Percentiles rank a stretch among this genome's conserved stretches.
Conservation (phyloP, 768 basidiomycete species). For the Postia placenta region DNA sequence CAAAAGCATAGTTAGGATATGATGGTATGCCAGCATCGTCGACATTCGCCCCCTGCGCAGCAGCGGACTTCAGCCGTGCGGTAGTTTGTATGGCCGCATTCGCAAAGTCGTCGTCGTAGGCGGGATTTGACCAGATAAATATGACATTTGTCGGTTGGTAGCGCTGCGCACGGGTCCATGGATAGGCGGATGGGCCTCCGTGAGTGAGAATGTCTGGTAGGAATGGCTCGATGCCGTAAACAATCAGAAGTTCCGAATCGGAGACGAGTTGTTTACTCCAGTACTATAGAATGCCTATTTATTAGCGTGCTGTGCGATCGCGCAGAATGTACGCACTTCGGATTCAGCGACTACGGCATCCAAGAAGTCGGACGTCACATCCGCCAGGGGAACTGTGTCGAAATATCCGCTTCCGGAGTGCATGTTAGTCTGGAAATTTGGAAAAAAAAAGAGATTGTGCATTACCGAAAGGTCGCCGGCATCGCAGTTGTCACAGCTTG, state of each 20-base stretch:
- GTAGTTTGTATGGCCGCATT: not conserved
- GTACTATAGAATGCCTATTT: slow-evolving; percentile 32
- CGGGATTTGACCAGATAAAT: slow-evolving; percentile 33
- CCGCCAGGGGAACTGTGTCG: slow-evolving; percentile 36
- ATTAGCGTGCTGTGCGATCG: no score
- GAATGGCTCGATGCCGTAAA: slow-evolving; percentile 49
- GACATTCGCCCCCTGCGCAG: slow-evolving; percentile 32
- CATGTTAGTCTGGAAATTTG: not conserved
- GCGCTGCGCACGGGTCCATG: slow-evolving; percentile 30
- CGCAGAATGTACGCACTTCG: slow-evolving; percentile 28
- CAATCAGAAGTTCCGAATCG: slow-evolving; percentile 29
- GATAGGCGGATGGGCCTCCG: slow-evolving; percentile 37
- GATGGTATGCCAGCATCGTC: slow-evolving; percentile 29
- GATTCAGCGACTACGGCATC: slow-evolving; percentile 40
- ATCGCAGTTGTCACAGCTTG: slow-evolving; percentile 21
- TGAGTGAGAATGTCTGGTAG: slow-evolving; percentile 35
- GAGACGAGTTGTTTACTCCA: slow-evolving; percentile 34
- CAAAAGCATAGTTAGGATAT: slow-evolving; percentile 59
- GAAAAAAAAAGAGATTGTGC: not conserved
- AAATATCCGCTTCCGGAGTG: slow-evolving; percentile 16
- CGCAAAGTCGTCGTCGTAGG: not conserved
- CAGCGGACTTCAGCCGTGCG: slow-evolving; percentile 29
- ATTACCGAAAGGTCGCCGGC: not conserved
- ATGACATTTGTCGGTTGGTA: slow-evolving; percentile 39
- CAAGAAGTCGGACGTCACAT: slow-evolving; percentile 31